These are phyloP conservation scores for Yamadazyma triangularis DNA, from an alignment of 1,139 yeast species.

Conservation along the genomic window DNA sequence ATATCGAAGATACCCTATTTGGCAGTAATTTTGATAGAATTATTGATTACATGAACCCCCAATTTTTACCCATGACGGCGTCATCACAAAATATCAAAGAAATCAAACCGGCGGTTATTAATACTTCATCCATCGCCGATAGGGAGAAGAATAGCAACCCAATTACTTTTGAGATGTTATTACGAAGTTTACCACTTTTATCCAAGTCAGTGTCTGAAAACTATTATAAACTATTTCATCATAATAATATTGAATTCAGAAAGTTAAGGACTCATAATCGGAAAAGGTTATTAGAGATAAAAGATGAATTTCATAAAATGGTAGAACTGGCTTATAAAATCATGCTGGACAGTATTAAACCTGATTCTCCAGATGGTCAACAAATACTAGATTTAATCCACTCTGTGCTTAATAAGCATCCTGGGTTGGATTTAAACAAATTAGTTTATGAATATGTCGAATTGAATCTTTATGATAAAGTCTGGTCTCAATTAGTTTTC, in stretches of 20 bases:
- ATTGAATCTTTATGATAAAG: constrained; percentile 54
- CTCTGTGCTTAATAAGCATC: constrained; percentile 27
- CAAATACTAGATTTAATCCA: constrained; percentile 29
- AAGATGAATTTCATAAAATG: constrained; percentile 29
- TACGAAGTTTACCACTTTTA: constrained; percentile 44
- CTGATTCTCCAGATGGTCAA: constrained; percentile 33
- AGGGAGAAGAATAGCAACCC: constrained; percentile 8
- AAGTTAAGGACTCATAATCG: constrained; percentile 26
- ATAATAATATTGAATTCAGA: constrained; percentile 34
- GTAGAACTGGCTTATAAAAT: constrained; percentile 35
- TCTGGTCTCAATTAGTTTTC: constrained; percentile 51
- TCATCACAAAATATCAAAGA: background rate
- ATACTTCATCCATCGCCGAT: background rate
- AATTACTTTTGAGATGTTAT: constrained; percentile 38
- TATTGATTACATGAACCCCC: constrained; percentile 11
- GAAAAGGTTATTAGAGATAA: constrained; percentile 24
- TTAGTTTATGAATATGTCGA: constrained; percentile 71
- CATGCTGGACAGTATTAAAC: constrained; percentile 38
- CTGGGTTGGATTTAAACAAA: constrained; percentile 49
- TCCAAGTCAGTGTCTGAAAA: constrained; percentile 45
- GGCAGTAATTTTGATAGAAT: constrained; percentile 24
- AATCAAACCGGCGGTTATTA: background rate
- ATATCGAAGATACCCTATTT: constrained; percentile 47
- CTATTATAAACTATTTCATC: constrained; percentile 41
- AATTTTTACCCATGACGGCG: constrained; percentile 1